Conservation (phyloP, 2,329 filamentous ascomycete genomes). For the Spiromastix sp. region DNA sequence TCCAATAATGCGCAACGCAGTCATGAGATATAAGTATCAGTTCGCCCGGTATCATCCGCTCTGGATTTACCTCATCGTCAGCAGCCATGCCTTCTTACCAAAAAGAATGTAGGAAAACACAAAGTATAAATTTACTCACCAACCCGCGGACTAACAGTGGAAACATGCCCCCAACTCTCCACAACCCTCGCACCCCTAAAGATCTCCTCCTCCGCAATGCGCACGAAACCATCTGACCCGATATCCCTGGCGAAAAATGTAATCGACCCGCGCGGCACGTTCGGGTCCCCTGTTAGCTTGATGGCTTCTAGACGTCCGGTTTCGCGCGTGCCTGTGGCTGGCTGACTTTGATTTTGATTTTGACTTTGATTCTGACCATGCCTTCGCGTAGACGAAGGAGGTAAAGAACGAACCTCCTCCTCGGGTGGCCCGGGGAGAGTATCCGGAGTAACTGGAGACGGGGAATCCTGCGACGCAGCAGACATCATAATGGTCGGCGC, state of each 20-base stretch:
- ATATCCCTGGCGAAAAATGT: constrained; percentile 76
- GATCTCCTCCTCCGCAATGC: constrained; percentile 52
- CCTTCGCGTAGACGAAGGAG: no score
- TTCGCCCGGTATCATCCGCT: constrained; percentile 63
- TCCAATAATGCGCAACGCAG: constrained; percentile 73
- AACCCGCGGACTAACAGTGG: constrained; percentile 57
- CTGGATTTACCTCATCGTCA: no score
- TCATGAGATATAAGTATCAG: constrained; percentile 71
- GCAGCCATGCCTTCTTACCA: not conserved
- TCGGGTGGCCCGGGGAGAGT: not conserved
- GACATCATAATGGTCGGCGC: not conserved
- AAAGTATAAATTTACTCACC: constrained; percentile 43
- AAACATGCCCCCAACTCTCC: constrained; percentile 65
- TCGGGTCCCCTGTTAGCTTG: constrained; percentile 85
- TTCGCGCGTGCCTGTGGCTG: not conserved
- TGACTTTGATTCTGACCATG: no score
- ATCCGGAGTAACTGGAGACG: not conserved
- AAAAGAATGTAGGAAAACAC: constrained; percentile 1
- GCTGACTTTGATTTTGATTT: no score
- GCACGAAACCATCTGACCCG: constrained; percentile 52
- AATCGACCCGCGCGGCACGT: constrained; percentile 76
- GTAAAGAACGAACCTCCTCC: no score
- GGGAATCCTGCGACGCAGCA: not conserved
- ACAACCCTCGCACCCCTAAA: constrained; percentile 70
- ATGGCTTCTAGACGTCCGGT: constrained; percentile 65